A percentile compares a stretch with the other conserved stretches of the same genome.
These are phyloP conservation scores for Pittosporum tobira DNA, from an alignment of 129 eudicot genomes.

Conservation along the genomic window DNA sequence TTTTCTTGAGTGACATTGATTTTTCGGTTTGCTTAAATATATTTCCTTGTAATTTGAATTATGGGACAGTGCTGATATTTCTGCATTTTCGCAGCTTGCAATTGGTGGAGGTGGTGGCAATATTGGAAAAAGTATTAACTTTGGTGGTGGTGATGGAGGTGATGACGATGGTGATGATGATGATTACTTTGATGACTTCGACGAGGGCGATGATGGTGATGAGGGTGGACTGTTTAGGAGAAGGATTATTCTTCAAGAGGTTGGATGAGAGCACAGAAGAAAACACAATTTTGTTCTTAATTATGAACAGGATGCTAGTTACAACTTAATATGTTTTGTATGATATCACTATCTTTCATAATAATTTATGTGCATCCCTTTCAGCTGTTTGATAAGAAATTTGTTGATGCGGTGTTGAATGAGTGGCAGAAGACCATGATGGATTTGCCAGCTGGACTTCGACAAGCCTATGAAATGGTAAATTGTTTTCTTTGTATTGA, in stretches of 20 bases:
- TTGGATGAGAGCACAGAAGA: neutral
- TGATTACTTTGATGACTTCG: conserved; percentile 94
- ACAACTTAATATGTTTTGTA: neutral
- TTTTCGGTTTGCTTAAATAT: neutral
- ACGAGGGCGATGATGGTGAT: conserved; percentile 94
- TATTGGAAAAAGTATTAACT: conserved; percentile 66
- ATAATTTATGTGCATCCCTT: conserved; percentile 6
- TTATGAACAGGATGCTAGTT: too few species aligned
- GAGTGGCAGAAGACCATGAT: conserved; percentile 98
- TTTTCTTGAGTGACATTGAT: too few species aligned
- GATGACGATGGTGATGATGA: conserved; percentile 96
- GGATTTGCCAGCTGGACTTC: conserved; percentile 94
- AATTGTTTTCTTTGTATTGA: neutral
- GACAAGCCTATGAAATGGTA: conserved; percentile 99
- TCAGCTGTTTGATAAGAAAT: conserved; percentile 81
- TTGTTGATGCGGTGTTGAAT: conserved; percentile 81
- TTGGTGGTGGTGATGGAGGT: conserved; percentile 98
- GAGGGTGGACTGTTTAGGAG: conserved; percentile 92
- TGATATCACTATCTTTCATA: neutral
- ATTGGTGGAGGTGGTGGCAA: conserved; percentile 98
- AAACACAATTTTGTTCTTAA: too few species aligned
- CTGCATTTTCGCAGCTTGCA: conserved; percentile 40
- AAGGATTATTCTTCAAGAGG: conserved; percentile 75
- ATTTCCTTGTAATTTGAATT: neutral
- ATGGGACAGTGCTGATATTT: conserved; percentile 9